Percentiles rank a stretch among this genome's conserved stretches.
phyloP scores from a whole-genome alignment of 1,284 basidiomycete species.

The Microbotryum lychnidis-dioicae region DNA sequence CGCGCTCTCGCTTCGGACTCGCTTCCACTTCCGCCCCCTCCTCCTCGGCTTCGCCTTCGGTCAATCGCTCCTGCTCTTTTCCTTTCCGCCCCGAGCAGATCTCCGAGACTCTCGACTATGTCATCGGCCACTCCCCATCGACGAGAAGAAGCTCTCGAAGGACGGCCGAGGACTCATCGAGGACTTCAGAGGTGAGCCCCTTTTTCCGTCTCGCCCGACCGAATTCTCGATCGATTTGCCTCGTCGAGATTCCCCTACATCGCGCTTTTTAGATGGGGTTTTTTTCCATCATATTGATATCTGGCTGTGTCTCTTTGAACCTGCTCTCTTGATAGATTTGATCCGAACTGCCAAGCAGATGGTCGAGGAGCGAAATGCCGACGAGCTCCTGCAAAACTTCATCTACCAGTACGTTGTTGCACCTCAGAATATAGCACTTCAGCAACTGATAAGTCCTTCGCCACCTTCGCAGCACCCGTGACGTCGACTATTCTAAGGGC shows the following conservation, averaged over 20 bases:
- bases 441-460: background rate
- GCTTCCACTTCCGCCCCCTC: no score
- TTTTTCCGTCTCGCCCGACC: background rate
- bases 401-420: conserved; percentile 48
- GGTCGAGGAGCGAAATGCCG: conserved; percentile 61
- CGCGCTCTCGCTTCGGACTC: no score
- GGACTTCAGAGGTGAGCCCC: conserved; percentile 50
- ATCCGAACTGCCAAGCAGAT: conserved; percentile 20
- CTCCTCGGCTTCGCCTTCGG: no score
- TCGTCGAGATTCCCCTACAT: no score
- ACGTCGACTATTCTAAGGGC: conserved; percentile 48
- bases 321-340: conserved; percentile 5
- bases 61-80: no score
- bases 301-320: background rate
- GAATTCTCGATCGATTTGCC: background rate
- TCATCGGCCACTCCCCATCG: conserved; percentile 58
- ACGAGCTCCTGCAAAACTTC: conserved; percentile 71
- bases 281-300: background rate
- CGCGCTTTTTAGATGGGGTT: no score
- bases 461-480: conserved; percentile 47
- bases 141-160: conserved; percentile 57
- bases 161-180: conserved; percentile 68
- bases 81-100: conserved; percentile 49
- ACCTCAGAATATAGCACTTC: no score
- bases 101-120: conserved; percentile 60